Base-by-base conservation (phyloP, 2,329 filamentous ascomycete genomes). In the Fusarium illudens region DNA sequence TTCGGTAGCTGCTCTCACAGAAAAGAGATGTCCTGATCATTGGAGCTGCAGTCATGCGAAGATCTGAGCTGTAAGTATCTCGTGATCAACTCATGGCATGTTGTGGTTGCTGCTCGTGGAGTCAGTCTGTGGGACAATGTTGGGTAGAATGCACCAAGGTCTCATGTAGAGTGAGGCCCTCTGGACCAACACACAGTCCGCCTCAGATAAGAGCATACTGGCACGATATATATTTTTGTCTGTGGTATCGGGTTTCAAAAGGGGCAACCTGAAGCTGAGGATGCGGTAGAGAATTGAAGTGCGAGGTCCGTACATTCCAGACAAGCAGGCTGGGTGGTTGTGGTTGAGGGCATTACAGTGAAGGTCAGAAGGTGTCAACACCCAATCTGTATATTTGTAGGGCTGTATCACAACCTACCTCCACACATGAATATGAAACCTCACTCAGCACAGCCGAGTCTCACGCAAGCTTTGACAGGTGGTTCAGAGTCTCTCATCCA, bases 31-130 rank as follows among this genome's bases (percentile, higher is more conserved):
- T 32, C 22, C 11, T 22, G 13, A 34, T 50, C 48, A 54, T 36
- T 54, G 37, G 39, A 60, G 62, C 57, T 56, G n/a, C 29, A 54
- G 39, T 30, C 50, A 52, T 19, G 25, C 27, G 17, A 64, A 27
- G 13, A 27, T 37, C 44, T 17, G 17, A 55, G 11, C 9, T 32
- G 48, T n/a, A n/a, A n/a, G n/a, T 55, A 22, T 42, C n/a, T 27
- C 15, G 52, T 46, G 37, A 29, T 33, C 37, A 33, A 27, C 29
- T 34, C 19, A 13, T 27, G 8, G 44, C 52, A 55, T 46, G 29
- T 32, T 46, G 29, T 29, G n/a, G 15, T 9, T 25, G 19, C 20
- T 20, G 19, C 12, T 33, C 29, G n/a, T 55, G 52, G 52, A 55
- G 27, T 20, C 17, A 29, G 15, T 7, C 39, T 46, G n/a, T 49